Conservation (phyloP, 169 alveolate genomes). For the Theileria parva region DNA sequence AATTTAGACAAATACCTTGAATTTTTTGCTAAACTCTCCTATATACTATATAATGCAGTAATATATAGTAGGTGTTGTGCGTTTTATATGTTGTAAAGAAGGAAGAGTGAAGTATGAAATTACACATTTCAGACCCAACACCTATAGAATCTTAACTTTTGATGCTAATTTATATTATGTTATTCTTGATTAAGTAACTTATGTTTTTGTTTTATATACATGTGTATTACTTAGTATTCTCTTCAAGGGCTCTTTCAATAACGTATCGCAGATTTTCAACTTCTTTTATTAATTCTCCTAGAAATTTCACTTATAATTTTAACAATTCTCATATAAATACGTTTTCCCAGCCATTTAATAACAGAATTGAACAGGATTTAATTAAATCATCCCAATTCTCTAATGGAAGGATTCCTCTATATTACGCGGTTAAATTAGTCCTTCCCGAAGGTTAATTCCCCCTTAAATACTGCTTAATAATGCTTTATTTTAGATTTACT, state of each 20-base stretch:
- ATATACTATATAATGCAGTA: no score
- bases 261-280: constrained; percentile 17
- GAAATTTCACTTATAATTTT: not conserved
- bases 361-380: not conserved
- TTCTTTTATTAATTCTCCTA: constrained; percentile 12
- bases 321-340: not conserved
- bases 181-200: not conserved
- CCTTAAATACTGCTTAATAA: not conserved
- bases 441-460: constrained; percentile 40
- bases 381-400: not conserved
- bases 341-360: not conserved
- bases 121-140: not conserved
- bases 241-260: constrained; percentile 7
- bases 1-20: constrained; percentile 30
- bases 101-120: not conserved
- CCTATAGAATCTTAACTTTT: not conserved
- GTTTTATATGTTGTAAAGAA: not conserved
- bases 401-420: constrained; percentile 4
- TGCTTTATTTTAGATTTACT: not conserved
- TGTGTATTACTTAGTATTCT: not conserved
- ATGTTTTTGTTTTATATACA: not conserved
- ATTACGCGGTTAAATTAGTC: constrained; percentile 28
- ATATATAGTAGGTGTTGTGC: not conserved
- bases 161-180: not conserved
- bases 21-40: not conserved